Evolutionary conservation across 345 rosid genomes (phyloP), one percentile per base, ranked within the genome.

Genomic region (Trapa bicornis): DNA sequence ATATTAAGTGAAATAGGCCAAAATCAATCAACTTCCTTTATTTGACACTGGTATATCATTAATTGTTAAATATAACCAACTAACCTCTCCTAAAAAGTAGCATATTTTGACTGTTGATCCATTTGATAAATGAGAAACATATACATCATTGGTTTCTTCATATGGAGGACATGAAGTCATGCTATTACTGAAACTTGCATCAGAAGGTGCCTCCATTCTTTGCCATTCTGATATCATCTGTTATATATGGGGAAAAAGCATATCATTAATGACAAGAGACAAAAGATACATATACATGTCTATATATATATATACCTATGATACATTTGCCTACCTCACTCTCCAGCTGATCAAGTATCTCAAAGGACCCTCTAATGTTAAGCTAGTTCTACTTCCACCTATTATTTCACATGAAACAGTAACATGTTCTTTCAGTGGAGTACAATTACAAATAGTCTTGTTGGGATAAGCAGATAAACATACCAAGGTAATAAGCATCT

Each of bases 11-110:
- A 11, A 37, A 36, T 15, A 37, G n/a, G n/a, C 16, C 65, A 62
- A 62, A 13, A 37, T 3, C 22, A 37, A 17, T 37, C 38, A 5
- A 41, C 15, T 17, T 16, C 10, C 36, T 35, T 36, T 39, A 61
- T 16, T 4, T 39, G 29, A n/a, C 41, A 61, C 38, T 13, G 22
- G 66, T 38, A 50, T 50, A 0, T 1, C 6, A 1, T 15, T 15
- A 15, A 14, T 50, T 1, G 56, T 22, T 50, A 50, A 15, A 50
- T 56, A 39, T 36, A 37, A 29, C n/a, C 22, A 15, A 52, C 80
- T 71, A 70, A 93, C 98, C 96, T 94, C 99, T 77, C 99, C 99
- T 64, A 94, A 75, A 73, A 91, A 87, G 89, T 91, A 94, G 65
- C 86, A 85, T 86, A 86, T 80, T 81, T 76, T 65, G 67, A 89